These are phyloP conservation scores for Dendrobium chrysotoxum DNA, from an alignment of 106 monocot species.

Conservation along the genomic window DNA sequence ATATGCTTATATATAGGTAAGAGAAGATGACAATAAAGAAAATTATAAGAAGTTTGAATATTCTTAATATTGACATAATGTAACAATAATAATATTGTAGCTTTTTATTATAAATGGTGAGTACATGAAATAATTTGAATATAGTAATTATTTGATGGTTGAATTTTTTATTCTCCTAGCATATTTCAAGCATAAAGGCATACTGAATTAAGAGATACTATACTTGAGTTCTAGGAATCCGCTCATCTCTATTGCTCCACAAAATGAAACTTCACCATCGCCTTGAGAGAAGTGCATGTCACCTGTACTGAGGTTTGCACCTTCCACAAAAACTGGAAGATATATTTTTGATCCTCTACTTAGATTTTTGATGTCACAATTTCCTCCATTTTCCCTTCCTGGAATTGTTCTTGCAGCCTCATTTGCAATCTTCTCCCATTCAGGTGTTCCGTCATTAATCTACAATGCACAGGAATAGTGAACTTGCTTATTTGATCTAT, in stretches of 20 bases:
- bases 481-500: background rate
- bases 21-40: too few species aligned
- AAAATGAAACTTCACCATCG: constrained; percentile 89
- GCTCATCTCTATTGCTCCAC: constrained; percentile 96
- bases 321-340: constrained; percentile 89
- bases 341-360: constrained; percentile 87
- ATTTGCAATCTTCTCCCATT: constrained; percentile 73
- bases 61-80: too few species aligned
- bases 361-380: constrained; percentile 95
- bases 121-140: too few species aligned
- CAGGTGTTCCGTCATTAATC: constrained; percentile 53
- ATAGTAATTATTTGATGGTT: too few species aligned
- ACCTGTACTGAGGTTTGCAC: constrained; percentile 79
- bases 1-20: too few species aligned
- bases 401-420: constrained; percentile 89
- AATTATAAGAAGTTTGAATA: too few species aligned
- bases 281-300: constrained; percentile 99
- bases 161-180: too few species aligned
- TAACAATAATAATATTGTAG: too few species aligned
- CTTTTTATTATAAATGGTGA: too few species aligned
- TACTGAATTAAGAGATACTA: background rate
- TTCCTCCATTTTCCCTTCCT: constrained; percentile 87
- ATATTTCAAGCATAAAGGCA: too few species aligned
- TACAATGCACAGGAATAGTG: constrained; percentile 11
- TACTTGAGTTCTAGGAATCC: constrained; percentile 80